Evolutionary conservation across 2,329 filamentous ascomycete genomes (phyloP).

Genomic region (Fusarium bactridioides): DNA sequence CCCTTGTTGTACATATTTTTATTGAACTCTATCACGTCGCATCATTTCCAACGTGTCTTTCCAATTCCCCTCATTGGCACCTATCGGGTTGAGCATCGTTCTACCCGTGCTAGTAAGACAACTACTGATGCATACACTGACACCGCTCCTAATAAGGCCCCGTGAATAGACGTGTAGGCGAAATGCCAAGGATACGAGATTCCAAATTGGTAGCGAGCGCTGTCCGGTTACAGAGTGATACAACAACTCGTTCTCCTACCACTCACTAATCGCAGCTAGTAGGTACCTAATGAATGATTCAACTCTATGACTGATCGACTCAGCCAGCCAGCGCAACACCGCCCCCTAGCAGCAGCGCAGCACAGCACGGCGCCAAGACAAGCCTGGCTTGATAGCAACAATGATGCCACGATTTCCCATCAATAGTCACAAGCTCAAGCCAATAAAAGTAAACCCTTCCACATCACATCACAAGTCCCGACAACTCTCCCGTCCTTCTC

Average conservation of each 20-base stretch:
- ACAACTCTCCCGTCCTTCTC: not conserved
- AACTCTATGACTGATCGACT: constrained; percentile 21
- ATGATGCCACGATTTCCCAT: constrained; percentile 37
- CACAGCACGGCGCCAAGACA: constrained; percentile 33
- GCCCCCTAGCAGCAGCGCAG: constrained; percentile 31
- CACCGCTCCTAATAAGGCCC: constrained; percentile 7
- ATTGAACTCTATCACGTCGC: constrained; percentile 16
- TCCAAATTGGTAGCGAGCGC: not conserved
- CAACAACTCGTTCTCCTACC: constrained; percentile 21
- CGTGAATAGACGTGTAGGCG: constrained; percentile 1
- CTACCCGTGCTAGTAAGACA: not conserved
- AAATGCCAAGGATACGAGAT: constrained; percentile 7
- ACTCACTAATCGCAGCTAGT: constrained; percentile 17
- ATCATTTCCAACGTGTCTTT: not conserved
- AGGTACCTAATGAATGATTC: constrained; percentile 9
- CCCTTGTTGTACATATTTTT: not conserved
- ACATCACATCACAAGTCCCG: not conserved
- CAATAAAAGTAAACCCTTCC: constrained; percentile 10
- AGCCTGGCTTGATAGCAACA: constrained; percentile 20
- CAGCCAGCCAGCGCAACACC: constrained; percentile 20
- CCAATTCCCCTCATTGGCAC: not conserved
- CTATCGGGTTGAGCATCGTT: not conserved
- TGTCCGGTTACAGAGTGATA: constrained; percentile 7
- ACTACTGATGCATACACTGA: constrained; percentile 2
- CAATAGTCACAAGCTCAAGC: constrained; percentile 20